These are phyloP conservation scores for Candida endomychidarum DNA, from an alignment of 805 yeast species.

Conservation along the genomic window DNA sequence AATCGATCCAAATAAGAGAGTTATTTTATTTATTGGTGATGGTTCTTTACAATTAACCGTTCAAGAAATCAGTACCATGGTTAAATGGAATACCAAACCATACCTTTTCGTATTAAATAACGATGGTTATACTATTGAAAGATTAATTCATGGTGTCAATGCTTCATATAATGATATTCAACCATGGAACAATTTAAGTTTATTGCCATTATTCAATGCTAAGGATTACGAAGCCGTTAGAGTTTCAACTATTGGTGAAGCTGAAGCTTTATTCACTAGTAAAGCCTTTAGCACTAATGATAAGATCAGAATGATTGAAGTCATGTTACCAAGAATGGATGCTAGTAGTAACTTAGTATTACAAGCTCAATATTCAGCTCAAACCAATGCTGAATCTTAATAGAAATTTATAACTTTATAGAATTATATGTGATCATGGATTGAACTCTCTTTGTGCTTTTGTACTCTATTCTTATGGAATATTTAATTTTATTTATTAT, in stretches of 20 bases:
- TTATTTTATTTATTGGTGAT: conserved; percentile 68
- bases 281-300: conserved; percentile 51
- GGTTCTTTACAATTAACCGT: conserved; percentile 76
- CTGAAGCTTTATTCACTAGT: conserved; percentile 49
- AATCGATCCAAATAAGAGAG: conserved; percentile 59
- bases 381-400: conserved; percentile 21
- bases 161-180: conserved; percentile 69
- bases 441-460: no score
- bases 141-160: conserved; percentile 66
- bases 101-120: conserved; percentile 70
- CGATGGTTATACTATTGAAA: conserved; percentile 74
- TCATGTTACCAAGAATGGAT: conserved; percentile 68
- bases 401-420: background rate
- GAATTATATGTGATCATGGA: no score
- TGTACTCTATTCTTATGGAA: no score
- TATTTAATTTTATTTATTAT: no score
- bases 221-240: conserved; percentile 52
- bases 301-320: conserved; percentile 64
- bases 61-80: conserved; percentile 69
- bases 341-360: conserved; percentile 60
- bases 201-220: conserved; percentile 63
- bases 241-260: conserved; percentile 58
- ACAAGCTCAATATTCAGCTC: conserved; percentile 35
- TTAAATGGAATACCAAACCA: conserved; percentile 65
- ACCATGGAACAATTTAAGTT: conserved; percentile 62